A percentile compares a stretch with the other conserved stretches of the same genome.
Evolutionary conservation across 306 rosid species (phyloP).

Genomic region (Gastrolobium bilobum): DNA sequence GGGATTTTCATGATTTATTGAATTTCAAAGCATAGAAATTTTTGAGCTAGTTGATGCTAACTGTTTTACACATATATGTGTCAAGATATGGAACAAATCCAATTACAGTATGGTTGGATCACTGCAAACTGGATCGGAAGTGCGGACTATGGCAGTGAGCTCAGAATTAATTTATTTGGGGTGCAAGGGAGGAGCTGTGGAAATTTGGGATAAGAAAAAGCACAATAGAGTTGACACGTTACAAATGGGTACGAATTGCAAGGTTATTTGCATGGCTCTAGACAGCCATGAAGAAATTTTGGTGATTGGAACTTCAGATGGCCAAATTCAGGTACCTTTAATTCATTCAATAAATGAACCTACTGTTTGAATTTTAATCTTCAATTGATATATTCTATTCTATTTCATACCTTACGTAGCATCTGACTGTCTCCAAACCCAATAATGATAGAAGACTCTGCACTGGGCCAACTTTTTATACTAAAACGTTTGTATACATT

Average conservation of each 20-base stretch:
- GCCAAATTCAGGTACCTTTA: constrained; percentile 79
- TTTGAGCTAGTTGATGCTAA: constrained; percentile 34
- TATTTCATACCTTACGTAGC: neutral
- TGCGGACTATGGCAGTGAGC: constrained; percentile 81
- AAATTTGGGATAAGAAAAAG: constrained; percentile 83
- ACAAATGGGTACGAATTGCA: constrained; percentile 72
- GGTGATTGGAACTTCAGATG: constrained; percentile 87
- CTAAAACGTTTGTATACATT: neutral
- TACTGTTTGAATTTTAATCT: constrained; percentile 15
- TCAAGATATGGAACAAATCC: constrained; percentile 79
- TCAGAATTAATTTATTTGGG: constrained; percentile 88
- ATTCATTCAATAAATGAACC: neutral
- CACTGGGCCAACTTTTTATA: neutral
- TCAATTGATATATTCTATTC: neutral
- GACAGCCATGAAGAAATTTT: constrained; percentile 77
- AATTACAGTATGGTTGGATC: constrained; percentile 71
- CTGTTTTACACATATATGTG: constrained; percentile 24
- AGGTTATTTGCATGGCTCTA: constrained; percentile 73
- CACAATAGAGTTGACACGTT: constrained; percentile 66
- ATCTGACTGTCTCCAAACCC: neutral
- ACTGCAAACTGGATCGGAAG: constrained; percentile 70
- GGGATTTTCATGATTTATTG: constrained; percentile 2
- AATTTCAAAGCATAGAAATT: constrained; percentile 15
- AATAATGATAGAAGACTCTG: neutral
- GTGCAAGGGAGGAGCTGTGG: constrained; percentile 83